Conservation (phyloP, 352 stramenopile genomes). For the Phytophthora parvispora region DNA sequence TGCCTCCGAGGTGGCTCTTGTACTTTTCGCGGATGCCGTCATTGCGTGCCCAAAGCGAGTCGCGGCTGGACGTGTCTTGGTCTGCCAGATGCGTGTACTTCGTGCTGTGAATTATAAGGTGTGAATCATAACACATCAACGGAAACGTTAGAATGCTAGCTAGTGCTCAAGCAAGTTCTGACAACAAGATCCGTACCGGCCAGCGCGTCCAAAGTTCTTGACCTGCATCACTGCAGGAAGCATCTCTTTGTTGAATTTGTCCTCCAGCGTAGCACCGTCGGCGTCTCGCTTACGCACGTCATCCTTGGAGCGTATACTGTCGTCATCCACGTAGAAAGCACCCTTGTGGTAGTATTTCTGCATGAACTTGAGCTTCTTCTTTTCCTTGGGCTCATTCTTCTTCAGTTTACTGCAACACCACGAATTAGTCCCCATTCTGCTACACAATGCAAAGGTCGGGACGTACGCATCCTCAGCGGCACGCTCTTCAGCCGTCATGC, state of each 20-base stretch:
- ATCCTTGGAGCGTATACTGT: conserved; percentile 88
- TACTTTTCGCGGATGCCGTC: conserved; percentile 90
- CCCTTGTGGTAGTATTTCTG: conserved; percentile 99
- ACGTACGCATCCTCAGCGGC: conserved; percentile 91
- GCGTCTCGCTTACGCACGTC: conserved; percentile 95
- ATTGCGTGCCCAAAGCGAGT: conserved; percentile 83
- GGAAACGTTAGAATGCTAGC: conserved; percentile 15
- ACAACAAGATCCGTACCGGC: conserved; percentile 72
- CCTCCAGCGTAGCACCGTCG: conserved; percentile 90
- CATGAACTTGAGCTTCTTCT: conserved; percentile 95
- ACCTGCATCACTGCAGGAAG: conserved; percentile 98
- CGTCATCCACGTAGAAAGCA: conserved; percentile 98
- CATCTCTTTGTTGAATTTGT: conserved; percentile 95
- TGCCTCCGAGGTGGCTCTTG: conserved; percentile 75
- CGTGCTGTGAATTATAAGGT: conserved; percentile 61
- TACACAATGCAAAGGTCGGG: too few relatives aligned
- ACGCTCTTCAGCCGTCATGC: conserved; percentile 97
- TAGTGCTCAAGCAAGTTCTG: conserved; percentile 11
- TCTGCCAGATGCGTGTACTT: conserved; percentile 99
- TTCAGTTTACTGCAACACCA: conserved; percentile 73
- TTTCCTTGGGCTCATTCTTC: conserved; percentile 83
- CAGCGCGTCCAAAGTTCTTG: conserved; percentile 98
- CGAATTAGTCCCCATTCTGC: background rate
- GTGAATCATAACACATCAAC: conserved; percentile 23
- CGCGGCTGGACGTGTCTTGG: conserved; percentile 95